Evolutionary conservation across 192 early-diverging fungal species (phyloP), one percentile per base, ranked within the genome.

Genomic region (Rhizoclosmatium globosum): DNA sequence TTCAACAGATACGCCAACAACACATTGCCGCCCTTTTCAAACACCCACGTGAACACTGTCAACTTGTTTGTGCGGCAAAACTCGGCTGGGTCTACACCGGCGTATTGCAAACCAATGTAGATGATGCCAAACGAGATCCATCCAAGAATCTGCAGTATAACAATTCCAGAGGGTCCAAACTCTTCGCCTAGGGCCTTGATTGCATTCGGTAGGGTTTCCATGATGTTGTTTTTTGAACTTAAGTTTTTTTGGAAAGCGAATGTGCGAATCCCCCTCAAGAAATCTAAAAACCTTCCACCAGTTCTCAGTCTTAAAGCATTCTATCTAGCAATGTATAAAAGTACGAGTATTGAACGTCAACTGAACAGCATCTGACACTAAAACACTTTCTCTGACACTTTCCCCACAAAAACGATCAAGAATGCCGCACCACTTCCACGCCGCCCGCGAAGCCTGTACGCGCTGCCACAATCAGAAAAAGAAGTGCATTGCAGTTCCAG

Each of bases 91-190:
- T 68, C 65, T 3, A 68, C 43, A 42, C 43, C 43, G 45, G 13
- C 23, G 42, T 17, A 21, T 17, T 15, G 42, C 0, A 68, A 41
- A 42, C 3, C 17, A 41, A 45, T 7, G 65, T 44, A 15, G 9
- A 68, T 31, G 42, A 44, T 42, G 21, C 6, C 4, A 41, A 68
- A 68, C 9, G 39, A 17, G 39, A 46, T 68, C 65, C 65, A 68
- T 38, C 65, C 65, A 42, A 68, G 65, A 19, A 68, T 68, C 43
- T 68, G 65, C 3, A 68, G 65, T 3, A 68, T 6, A 41, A 68
- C 43, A 41, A 68, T 38, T 15, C 39, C 65, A 46, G 65, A 21
- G 43, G 65, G 61, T 21, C 65, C 65, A 42, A 42, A 42, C 3
- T 15, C 4, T 68, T 68, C 39, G 39, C 13, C 4, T 42, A 68